Percentiles rank a stretch among this genome's conserved stretches.
Conservation (phyloP, 345 rosid genomes). For the Acer negundo region DNA sequence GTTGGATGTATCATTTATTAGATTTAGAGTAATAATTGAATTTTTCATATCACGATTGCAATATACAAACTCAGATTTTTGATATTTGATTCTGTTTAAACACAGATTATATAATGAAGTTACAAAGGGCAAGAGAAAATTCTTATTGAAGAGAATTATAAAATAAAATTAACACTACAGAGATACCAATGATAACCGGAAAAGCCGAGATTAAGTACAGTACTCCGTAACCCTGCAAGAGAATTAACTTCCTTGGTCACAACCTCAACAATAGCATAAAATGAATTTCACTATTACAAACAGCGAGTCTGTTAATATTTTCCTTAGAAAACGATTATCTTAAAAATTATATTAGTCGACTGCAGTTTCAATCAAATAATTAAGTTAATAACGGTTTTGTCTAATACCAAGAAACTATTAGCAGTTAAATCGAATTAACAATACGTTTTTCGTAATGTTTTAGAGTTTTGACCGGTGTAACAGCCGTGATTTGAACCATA, state of each 20-base stretch:
- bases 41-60: no score
- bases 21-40: background rate
- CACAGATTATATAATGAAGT: constrained; percentile 5
- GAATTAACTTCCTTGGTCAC: constrained; percentile 21
- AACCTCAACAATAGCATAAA: background rate
- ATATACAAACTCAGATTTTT: no score
- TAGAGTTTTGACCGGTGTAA: background rate
- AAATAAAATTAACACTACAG: constrained; percentile 81
- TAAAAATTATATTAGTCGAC: constrained; percentile 11
- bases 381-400: no score
- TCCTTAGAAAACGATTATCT: background rate
- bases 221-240: constrained; percentile 93
- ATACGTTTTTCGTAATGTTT: background rate
- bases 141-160: constrained; percentile 90
- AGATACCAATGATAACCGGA: constrained; percentile 84
- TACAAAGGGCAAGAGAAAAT: constrained; percentile 7
- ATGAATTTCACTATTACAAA: constrained; percentile 7
- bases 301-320: background rate
- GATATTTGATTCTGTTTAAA: no score
- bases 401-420: background rate
- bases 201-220: constrained; percentile 86
- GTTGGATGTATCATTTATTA: background rate
- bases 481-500: constrained; percentile 1
- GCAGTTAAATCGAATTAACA: background rate
- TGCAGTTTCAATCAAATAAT: background rate